A percentile compares a stretch with the other conserved stretches of the same genome.
These are phyloP conservation scores for Domatiomyces catenatus DNA, from an alignment of 2,329 filamentous ascomycete species.

Conservation along the genomic window DNA sequence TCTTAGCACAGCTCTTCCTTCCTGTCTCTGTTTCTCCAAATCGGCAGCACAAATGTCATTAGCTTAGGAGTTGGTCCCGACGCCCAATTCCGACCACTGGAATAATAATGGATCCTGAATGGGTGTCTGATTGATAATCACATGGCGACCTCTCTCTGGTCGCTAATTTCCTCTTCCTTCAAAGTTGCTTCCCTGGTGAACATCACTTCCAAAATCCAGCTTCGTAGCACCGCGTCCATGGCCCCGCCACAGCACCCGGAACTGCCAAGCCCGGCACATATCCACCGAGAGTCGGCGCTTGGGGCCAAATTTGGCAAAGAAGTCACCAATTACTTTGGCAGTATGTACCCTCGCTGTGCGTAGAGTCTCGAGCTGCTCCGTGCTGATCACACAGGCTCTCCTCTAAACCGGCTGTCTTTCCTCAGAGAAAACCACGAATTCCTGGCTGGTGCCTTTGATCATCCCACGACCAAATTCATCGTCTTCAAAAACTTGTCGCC, in stretches of 20 bases:
- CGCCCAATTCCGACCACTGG: not conserved
- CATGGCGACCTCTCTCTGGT: not conserved
- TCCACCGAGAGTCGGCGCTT: constrained; percentile 41
- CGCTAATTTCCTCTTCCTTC: not conserved
- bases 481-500: constrained; percentile 67
- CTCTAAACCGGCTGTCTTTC: constrained; percentile 36
- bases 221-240: constrained; percentile 2
- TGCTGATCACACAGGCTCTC: constrained; percentile 25
- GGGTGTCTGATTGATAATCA: not conserved
- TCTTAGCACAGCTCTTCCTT: not conserved
- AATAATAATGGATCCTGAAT: not conserved
- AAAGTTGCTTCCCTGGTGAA: not conserved
- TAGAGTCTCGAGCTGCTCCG: not conserved
- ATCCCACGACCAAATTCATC: constrained; percentile 46
- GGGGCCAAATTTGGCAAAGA: constrained; percentile 35
- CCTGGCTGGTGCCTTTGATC: constrained; percentile 32
- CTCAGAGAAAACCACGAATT: constrained; percentile 33
- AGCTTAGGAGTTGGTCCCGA: not conserved
- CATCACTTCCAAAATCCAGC: not conserved
- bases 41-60: not conserved
- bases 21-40: not conserved
- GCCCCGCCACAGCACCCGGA: constrained; percentile 13
- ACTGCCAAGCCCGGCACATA: constrained; percentile 43
- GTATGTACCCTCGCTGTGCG: constrained; percentile 19
- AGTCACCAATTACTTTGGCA: constrained; percentile 37